These are phyloP conservation scores for Allium fistulosum DNA, from an alignment of 106 monocot genomes.

Conservation along the genomic window DNA sequence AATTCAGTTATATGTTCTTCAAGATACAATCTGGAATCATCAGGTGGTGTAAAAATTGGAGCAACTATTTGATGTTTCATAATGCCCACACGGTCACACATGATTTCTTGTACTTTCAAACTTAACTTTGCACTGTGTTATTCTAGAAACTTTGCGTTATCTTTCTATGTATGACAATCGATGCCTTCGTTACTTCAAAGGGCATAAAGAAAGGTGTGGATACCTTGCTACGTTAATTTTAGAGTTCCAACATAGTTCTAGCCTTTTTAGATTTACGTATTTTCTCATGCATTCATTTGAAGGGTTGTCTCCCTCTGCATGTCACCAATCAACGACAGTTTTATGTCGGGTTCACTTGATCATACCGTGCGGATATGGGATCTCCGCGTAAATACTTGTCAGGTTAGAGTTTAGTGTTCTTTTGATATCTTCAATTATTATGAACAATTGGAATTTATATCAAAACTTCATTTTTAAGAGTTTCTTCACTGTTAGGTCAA, in stretches of 20 bases:
- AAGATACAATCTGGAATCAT: conserved; percentile 71
- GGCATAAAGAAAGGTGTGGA: conserved; percentile 79
- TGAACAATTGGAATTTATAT: background rate
- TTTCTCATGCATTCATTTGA: conserved; percentile 11
- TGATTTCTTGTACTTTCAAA: background rate
- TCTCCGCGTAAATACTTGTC: conserved; percentile 98
- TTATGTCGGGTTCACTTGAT: conserved; percentile 98
- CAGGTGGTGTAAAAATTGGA: conserved; percentile 19
- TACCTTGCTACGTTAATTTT: conserved; percentile 7
- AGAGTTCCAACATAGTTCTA: background rate
- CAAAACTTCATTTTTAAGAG: background rate
- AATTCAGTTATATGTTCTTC: conserved; percentile 96
- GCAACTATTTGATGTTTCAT: no score
- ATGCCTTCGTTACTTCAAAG: conserved; percentile 96
- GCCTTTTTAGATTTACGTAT: background rate
- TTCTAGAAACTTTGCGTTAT: conserved; percentile 74
- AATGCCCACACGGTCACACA: no score
- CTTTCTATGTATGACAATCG: conserved; percentile 94
- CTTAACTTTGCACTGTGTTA: no score
- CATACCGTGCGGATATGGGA: conserved; percentile 98
- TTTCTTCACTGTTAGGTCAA: background rate
- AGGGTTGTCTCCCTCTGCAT: conserved; percentile 97
- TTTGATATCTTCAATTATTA: background rate
- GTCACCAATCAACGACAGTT: conserved; percentile 98
- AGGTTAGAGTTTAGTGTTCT: conserved; percentile 40